phyloP scores from a whole-genome alignment of 1,139 yeast species.

The Geotrichum siamense region DNA sequence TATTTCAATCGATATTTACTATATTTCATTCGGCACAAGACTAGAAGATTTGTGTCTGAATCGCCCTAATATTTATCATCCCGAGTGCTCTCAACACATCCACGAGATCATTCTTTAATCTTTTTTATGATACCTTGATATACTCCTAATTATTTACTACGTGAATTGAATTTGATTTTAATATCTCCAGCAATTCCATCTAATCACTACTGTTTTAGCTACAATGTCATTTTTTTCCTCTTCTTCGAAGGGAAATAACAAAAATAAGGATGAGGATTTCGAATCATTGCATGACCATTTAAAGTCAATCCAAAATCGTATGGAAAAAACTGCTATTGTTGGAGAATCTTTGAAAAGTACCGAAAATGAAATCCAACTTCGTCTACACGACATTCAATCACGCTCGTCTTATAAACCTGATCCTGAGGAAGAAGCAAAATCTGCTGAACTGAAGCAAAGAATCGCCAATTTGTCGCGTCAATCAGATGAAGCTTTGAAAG shows the following conservation, averaged over 20 bases:
- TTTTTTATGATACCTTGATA: too few relatives aligned
- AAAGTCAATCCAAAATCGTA: slow-evolving; percentile 14
- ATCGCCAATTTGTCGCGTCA: slow-evolving; percentile 12
- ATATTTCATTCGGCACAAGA: too few relatives aligned
- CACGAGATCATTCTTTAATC: too few relatives aligned
- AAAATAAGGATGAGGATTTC: slow-evolving; percentile 11
- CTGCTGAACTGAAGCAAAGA: slow-evolving; percentile 13
- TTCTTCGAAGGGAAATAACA: slow-evolving; percentile 5
- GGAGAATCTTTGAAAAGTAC: slow-evolving; percentile 18
- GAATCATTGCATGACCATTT: slow-evolving; percentile 14
- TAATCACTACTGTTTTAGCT: too few relatives aligned
- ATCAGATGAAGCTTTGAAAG: slow-evolving; percentile 13
- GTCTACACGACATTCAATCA: slow-evolving; percentile 13
- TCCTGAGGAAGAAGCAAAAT: slow-evolving; percentile 14
- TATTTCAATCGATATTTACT: too few relatives aligned
- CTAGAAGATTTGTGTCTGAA: too few relatives aligned
- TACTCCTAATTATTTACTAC: too few relatives aligned
- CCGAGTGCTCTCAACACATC: too few relatives aligned
- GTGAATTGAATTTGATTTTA: too few relatives aligned
- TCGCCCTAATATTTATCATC: too few relatives aligned
- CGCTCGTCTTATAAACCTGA: slow-evolving; percentile 5
- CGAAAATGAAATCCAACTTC: slow-evolving; percentile 18
- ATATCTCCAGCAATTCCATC: too few relatives aligned
- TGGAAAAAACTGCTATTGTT: slow-evolving; percentile 15
- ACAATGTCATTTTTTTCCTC: too few relatives aligned